These are phyloP conservation scores for Trichaptum fuscoviolaceum DNA, from an alignment of 768 basidiomycete species.

Conservation along the genomic window DNA sequence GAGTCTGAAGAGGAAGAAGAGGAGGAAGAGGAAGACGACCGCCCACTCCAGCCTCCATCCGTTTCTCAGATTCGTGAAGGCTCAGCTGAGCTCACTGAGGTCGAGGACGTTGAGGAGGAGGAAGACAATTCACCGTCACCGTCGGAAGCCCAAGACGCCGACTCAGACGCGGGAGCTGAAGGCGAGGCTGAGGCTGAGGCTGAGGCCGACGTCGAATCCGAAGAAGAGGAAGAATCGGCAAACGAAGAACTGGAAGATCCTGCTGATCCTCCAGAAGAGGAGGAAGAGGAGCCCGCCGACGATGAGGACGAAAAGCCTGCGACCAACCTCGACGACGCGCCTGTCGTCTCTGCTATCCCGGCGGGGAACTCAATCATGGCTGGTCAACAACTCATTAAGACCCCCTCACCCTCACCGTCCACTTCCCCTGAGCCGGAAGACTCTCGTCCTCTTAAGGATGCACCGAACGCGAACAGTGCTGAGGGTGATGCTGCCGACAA, in stretches of 20 bases:
- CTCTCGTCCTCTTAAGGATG: conserved; percentile 19
- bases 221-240: conserved; percentile 22
- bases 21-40: conserved; percentile 14
- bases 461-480: conserved; percentile 26
- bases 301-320: conserved; percentile 10
- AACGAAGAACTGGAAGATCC: conserved; percentile 11
- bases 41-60: conserved; percentile 3
- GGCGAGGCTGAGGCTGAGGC: conserved; percentile 16
- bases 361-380: conserved; percentile 48
- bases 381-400: conserved; percentile 33
- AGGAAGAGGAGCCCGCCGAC: conserved; percentile 8
- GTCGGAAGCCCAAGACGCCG: conserved; percentile 15
- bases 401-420: conserved; percentile 37
- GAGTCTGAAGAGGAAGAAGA: conserved; percentile 26
- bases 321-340: conserved; percentile 7
- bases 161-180: conserved; percentile 16
- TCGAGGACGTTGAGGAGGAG: conserved; percentile 30
- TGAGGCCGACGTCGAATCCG: conserved; percentile 21
- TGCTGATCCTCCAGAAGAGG: conserved; percentile 12
- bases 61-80: not conserved
- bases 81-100: conserved; percentile 27
- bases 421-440: conserved; percentile 30
- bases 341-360: conserved; percentile 11
- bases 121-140: conserved; percentile 18
- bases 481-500: conserved; percentile 18